Evolutionary conservation across 305 asterid species (phyloP).

Genomic region (Solanum hybrid): DNA sequence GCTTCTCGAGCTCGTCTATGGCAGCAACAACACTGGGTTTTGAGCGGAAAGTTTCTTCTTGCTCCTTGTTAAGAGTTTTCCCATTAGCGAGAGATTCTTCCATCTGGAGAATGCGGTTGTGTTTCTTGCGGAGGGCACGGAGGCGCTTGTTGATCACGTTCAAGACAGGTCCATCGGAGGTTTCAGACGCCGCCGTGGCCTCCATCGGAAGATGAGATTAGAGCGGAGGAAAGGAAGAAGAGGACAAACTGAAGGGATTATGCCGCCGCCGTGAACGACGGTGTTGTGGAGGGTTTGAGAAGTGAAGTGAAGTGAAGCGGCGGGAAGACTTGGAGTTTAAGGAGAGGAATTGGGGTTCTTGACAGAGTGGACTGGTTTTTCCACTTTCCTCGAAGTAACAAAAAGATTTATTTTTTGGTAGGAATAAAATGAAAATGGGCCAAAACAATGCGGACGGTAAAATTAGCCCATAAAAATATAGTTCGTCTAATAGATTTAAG

Average conservation of each 20-base stretch:
- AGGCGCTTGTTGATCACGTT: constrained; percentile 63
- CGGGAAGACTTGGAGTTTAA: not conserved
- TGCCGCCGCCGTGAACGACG: constrained; percentile 18
- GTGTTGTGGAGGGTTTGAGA: not conserved
- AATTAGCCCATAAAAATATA: not conserved
- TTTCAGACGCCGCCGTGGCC: constrained; percentile 32
- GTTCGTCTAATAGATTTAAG: not conserved
- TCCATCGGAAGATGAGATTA: constrained; percentile 21
- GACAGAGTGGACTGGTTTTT: not conserved
- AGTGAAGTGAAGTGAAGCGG: not conserved
- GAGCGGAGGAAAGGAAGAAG: not conserved
- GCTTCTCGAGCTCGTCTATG: constrained; percentile 70
- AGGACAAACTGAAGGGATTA: not conserved
- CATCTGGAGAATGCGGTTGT: constrained; percentile 65
- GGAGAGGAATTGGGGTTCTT: not conserved
- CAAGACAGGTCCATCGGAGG: constrained; percentile 56
- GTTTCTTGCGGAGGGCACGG: constrained; percentile 62
- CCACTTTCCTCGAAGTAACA: not conserved
- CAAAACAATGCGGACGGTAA: not conserved
- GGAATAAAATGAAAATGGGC: not conserved
- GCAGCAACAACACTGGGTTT: constrained; percentile 46
- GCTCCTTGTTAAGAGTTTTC: constrained; percentile 67
- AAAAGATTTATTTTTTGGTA: not conserved
- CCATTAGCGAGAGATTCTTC: constrained; percentile 61
- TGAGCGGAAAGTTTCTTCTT: constrained; percentile 57